Evolutionary conservation across 1,139 yeast species (phyloP), one percentile per base, ranked within the genome.

Genomic region (Saccharomyces hybrid): DNA sequence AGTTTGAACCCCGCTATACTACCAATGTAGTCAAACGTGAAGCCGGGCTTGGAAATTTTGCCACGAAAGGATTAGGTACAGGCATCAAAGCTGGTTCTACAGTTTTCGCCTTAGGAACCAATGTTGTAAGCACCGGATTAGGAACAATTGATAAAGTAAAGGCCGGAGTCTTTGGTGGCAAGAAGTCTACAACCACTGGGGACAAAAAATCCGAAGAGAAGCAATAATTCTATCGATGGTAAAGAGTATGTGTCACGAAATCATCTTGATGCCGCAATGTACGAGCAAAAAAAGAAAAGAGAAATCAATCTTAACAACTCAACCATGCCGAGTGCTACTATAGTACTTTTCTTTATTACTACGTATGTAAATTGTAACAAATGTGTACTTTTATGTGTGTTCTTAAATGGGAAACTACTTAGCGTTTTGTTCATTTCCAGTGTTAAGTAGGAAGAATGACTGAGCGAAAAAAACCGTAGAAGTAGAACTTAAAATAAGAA

Each of bases 1-100:
- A 79, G 4, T 90, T 89, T 73, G 76, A 77, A 62, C 95, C 96
- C 1, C 80, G 78, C 50, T 87, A 85, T 64, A 78, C 88, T 29
- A 61, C 70, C 46, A 66, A 67, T 26, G 73, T 73, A 3, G 64
- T 57, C 13, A 66, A 63, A 48, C 56, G 59, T 38, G 69, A 65
- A 48, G 65, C 67, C 28, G 65, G 64, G 50, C 61, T 69, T 49
- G 70, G 68, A 34, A 74, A 70, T 48, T 59, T 65, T 9, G 74
- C 75, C 5, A 59, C 68, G 50, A 69, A 67, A 38, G 44, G 44
- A 3, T 38, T 38, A 20, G 44, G 44, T 16, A 38, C 44, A 52
- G 76, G 72, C 47, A 54, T 73, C 26, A 71, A 70, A 26, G 73
- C 72, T 2, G 76, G 76, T 48, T 54, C 67, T 20, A 68, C 68